Conservation (phyloP, 306 rosid genomes). For the Cucurbita ficifolia region DNA sequence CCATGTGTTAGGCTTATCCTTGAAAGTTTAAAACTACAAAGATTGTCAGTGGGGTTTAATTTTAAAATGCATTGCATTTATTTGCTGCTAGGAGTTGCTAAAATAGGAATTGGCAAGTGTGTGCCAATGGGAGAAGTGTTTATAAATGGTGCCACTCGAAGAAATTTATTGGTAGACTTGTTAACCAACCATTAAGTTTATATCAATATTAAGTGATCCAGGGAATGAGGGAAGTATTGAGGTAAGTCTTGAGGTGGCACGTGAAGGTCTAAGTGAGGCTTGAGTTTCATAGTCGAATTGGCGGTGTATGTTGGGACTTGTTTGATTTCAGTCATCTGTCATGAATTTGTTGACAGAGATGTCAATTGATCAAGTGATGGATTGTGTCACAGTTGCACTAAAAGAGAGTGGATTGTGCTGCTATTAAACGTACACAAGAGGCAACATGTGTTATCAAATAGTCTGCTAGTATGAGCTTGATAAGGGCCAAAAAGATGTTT, state of each 20-base stretch:
- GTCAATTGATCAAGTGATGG: not conserved
- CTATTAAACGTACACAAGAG: not conserved
- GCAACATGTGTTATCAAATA: not conserved
- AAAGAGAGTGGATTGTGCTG: not conserved
- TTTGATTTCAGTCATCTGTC: not conserved
- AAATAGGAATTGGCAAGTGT: not conserved
- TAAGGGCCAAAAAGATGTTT: not conserved
- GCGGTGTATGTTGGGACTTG: not conserved
- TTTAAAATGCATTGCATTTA: not conserved
- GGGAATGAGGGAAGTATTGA: not conserved
- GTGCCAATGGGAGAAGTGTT: not conserved
- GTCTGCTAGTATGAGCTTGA: not conserved
- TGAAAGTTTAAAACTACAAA: not conserved
- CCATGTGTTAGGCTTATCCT: not conserved
- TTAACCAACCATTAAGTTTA: not conserved
- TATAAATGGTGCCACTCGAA: not conserved
- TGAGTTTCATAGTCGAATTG: not conserved
- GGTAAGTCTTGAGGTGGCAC: not conserved
- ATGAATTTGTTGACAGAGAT: not conserved
- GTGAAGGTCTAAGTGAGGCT: not conserved
- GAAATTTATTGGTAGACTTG: not conserved
- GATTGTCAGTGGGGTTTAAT: not conserved
- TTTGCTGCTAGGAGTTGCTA: not conserved
- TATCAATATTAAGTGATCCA: not conserved
- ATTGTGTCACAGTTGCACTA: not conserved